Base-by-base conservation (phyloP, 2,329 filamentous ascomycete genomes). In the Clonostachys chloroleuca region DNA sequence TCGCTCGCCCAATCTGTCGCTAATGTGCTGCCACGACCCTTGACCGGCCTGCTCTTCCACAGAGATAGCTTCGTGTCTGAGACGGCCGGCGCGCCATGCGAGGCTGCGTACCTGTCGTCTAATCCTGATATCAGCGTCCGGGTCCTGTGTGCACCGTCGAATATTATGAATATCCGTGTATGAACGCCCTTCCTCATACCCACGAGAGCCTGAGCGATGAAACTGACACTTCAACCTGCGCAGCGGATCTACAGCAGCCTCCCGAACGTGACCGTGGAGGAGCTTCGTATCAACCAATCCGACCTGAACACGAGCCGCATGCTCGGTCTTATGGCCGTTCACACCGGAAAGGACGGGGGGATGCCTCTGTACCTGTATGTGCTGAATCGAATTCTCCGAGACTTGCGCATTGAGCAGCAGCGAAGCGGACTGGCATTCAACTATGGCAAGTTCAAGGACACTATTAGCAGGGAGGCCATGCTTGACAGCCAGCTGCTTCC, bases 21-120 rank as follows among this genome's bases (percentile, higher is more conserved):
- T 0, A 77, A 74, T 7, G 57, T 60, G 1, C 64, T 84, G 2
- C 68, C 70, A 0, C 65, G 65, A 0, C 81, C 81, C 0, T 63
- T 86, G 1, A 78, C 80, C 0, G 82, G 78, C 0, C 62, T 87
- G 0, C 75, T 87, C 0, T 86, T 87, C 43, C 82, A 87, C 51
- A 87, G 83, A 49, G 81, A 84, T 52, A 73, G 71, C 0, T 80
- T 78, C 50, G 68, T 71, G 12, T 77, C 71, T 0, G 72, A 77
- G 40, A 55, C 59, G 0, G 63, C 69, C 2, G 75, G 75, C 12
- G 67, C 66, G 0, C 73, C 81, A 1, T 84, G 81, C 47, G 83
- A 87, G 57, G 81, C 77, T 0, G 80, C 81, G 0, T 81, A 73
- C 51, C 60, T 87, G 4, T 67, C 74, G 0, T 73, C 72, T 0